Evolutionary conservation across 1,139 yeast species (phyloP).

Genomic region (Meyerozyma sp.): DNA sequence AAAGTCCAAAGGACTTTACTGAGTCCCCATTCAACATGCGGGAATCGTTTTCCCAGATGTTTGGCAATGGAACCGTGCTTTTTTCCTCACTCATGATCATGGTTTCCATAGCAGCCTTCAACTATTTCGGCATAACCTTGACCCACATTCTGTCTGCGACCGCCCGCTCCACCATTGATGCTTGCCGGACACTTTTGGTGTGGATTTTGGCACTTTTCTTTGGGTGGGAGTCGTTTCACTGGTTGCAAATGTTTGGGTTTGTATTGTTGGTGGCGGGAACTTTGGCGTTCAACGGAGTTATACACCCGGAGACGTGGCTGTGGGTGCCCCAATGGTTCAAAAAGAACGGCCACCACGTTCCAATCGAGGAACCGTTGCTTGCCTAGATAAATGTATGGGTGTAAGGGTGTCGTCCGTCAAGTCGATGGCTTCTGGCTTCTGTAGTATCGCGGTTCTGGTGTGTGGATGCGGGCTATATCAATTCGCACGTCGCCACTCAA

Average conservation of each 20-base stretch:
- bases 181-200: slow-evolving; percentile 69
- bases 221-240: slow-evolving; percentile 73
- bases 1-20: slow-evolving; percentile 27
- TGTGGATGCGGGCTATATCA: background rate
- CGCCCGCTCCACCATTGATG: slow-evolving; percentile 73
- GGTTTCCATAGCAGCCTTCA: slow-evolving; percentile 69
- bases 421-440: too few species aligned
- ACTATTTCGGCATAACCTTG: slow-evolving; percentile 68
- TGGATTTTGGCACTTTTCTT: slow-evolving; percentile 70
- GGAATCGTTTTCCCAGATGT: slow-evolving; percentile 48
- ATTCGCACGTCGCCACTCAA: background rate
- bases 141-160: slow-evolving; percentile 70
- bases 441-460: too few species aligned
- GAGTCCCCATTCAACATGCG: slow-evolving; percentile 53
- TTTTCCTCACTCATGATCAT: slow-evolving; percentile 58
- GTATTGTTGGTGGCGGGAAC: slow-evolving; percentile 65
- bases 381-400: background rate
- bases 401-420: background rate
- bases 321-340: slow-evolving; percentile 44
- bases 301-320: slow-evolving; percentile 42
- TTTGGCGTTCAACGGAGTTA: slow-evolving; percentile 65
- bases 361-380: background rate
- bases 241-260: slow-evolving; percentile 63
- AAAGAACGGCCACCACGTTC: slow-evolving; percentile 2
- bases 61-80: slow-evolving; percentile 36